These are phyloP conservation scores for Hypocrella siamensis DNA, from an alignment of 2,329 filamentous ascomycete genomes.

Conservation along the genomic window DNA sequence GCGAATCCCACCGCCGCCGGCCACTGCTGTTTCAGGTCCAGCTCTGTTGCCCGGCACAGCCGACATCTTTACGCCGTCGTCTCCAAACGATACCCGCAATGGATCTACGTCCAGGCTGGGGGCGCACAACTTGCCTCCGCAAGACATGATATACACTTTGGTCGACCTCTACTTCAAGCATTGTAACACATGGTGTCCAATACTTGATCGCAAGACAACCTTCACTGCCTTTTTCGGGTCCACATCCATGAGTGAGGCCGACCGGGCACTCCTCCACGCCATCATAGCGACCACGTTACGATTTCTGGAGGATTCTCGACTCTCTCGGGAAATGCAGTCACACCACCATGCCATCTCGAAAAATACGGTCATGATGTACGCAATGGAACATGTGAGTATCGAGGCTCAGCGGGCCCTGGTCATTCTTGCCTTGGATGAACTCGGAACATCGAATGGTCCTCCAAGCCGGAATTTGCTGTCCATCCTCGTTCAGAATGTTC, in stretches of 20 bases:
- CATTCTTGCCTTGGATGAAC: slow-evolving; percentile 24
- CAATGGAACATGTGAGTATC: slow-evolving; percentile 24
- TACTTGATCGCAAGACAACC: slow-evolving; percentile 26
- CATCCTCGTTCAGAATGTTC: slow-evolving; percentile 20
- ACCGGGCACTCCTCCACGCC: slow-evolving; percentile 25
- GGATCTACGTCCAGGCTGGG: slow-evolving; percentile 16
- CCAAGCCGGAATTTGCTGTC: slow-evolving; percentile 25
- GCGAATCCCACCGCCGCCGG: too few species aligned
- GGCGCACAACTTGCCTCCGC: slow-evolving; percentile 37
- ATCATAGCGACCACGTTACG: slow-evolving; percentile 26
- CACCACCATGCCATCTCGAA: slow-evolving; percentile 24
- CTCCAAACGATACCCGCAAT: slow-evolving; percentile 5
- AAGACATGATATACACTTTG: slow-evolving; percentile 42
- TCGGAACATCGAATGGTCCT: slow-evolving; percentile 26
- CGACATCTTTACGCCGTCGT: slow-evolving; percentile 1
- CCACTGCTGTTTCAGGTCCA: slow-evolving; percentile 1
- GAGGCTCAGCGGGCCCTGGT: slow-evolving; percentile 22
- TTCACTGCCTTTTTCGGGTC: slow-evolving; percentile 24
- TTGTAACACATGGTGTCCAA: slow-evolving; percentile 42
- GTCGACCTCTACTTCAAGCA: slow-evolving; percentile 49
- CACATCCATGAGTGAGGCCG: slow-evolving; percentile 21
- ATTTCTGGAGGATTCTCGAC: slow-evolving; percentile 22
- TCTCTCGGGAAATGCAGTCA: slow-evolving; percentile 19
- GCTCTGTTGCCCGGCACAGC: slow-evolving; percentile 1
- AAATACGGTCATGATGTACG: slow-evolving; percentile 23